Evolutionary conservation across 257 asterid species (phyloP).

Genomic region (Solanum appendiculatum): DNA sequence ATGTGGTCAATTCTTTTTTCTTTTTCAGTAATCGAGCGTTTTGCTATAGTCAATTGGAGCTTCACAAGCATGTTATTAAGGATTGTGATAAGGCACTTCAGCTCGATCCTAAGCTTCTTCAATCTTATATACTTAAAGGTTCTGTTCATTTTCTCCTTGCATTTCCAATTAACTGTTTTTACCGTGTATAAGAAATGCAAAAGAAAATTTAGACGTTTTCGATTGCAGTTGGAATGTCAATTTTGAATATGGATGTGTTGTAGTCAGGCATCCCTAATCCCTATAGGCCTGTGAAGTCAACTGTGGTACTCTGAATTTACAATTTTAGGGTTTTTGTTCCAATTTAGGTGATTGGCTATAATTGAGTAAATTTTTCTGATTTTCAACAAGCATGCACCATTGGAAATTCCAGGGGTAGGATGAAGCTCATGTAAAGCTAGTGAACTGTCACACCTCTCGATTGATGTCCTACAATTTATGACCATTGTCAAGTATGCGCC

Average conservation of each 20-base stretch:
- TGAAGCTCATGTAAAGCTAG: not conserved
- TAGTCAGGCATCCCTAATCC: not conserved
- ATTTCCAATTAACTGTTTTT: not conserved
- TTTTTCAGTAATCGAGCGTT: conserved; percentile 79
- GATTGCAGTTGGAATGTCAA: not conserved
- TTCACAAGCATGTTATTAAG: conserved; percentile 88
- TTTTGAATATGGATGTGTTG: not conserved
- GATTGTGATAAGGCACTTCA: conserved; percentile 86
- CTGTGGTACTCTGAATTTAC: not conserved
- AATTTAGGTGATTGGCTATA: not conserved
- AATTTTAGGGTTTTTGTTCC: not conserved
- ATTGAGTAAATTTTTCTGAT: not conserved
- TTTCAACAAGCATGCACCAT: not conserved
- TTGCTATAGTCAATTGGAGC: conserved; percentile 94
- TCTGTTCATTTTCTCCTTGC: not conserved
- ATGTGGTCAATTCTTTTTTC: conserved; percentile 11
- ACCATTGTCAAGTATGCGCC: not conserved
- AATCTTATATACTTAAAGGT: conserved; percentile 90
- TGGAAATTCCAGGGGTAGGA: not conserved
- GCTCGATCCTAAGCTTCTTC: conserved; percentile 77
- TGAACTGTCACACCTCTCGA: not conserved
- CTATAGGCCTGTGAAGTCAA: not conserved
- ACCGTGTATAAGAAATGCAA: not conserved
- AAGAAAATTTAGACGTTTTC: not conserved
- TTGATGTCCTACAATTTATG: not conserved